phyloP scores from a whole-genome alignment of 2,329 filamentous ascomycete species.

The Colletotrichum agaves region DNA sequence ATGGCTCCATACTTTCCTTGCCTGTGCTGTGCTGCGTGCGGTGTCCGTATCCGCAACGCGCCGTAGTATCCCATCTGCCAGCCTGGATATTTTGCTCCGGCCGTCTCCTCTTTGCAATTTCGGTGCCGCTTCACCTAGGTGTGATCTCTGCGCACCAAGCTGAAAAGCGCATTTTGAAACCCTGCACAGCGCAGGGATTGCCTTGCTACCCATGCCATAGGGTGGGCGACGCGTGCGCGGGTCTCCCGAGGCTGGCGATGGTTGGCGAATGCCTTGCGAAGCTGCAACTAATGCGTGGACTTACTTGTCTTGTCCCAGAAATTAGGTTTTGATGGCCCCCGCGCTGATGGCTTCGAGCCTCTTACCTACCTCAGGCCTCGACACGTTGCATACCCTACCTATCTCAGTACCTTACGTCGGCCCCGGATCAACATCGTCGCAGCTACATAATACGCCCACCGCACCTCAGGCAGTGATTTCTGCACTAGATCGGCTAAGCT shows the following conservation, averaged over 20 bases:
- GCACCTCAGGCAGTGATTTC: not conserved
- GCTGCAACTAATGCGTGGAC: not conserved
- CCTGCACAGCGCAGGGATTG: constrained; percentile 20
- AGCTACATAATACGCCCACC: not conserved
- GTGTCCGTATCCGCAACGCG: not conserved
- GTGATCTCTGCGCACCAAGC: constrained; percentile 2
- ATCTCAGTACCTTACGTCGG: no score
- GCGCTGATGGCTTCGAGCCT: not conserved
- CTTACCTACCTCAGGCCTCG: not conserved
- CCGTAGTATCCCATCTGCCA: not conserved
- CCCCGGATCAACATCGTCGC: no score
- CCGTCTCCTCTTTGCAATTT: constrained; percentile 21
- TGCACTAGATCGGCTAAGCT: not conserved
- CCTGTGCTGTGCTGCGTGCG: not conserved
- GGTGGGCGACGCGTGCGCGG: not conserved
- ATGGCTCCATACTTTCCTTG: no score
- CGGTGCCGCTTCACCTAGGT: constrained; percentile 6
- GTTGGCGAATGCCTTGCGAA: not conserved
- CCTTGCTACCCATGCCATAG: not conserved
- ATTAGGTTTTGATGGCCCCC: constrained; percentile 5
- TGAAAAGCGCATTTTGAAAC: constrained; percentile 16
- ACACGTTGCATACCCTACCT: not conserved
- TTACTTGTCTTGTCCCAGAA: not conserved
- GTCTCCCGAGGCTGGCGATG: constrained; percentile 8
- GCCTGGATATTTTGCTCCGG: constrained; percentile 34